These are phyloP conservation scores for Sphaerostilbella broomeana DNA, from an alignment of 2,329 filamentous ascomycete genomes.

Conservation along the genomic window DNA sequence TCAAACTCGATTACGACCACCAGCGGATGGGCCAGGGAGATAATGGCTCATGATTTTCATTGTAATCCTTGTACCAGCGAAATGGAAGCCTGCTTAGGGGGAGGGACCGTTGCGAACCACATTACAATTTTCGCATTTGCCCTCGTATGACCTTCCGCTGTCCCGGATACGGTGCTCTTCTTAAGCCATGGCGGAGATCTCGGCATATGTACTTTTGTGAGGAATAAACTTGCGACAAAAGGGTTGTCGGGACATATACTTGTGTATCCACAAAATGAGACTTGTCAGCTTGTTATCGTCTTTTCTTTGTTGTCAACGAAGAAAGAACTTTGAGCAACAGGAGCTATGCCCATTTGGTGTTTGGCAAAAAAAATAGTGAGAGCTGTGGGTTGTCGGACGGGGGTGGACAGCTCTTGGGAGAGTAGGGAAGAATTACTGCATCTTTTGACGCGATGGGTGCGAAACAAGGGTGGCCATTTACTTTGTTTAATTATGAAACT, in stretches of 20 bases:
- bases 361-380: constrained; percentile 8
- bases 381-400: constrained; percentile 11
- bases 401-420: constrained; percentile 14
- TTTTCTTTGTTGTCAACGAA: too few species aligned
- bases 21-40: constrained; percentile 32
- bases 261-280: constrained; percentile 27
- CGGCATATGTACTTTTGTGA: constrained; percentile 20
- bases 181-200: constrained; percentile 12
- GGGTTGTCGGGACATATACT: constrained; percentile 25
- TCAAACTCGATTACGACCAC: constrained; percentile 35
- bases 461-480: constrained; percentile 39
- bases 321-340: too few species aligned
- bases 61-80: constrained; percentile 27
- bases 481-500: constrained; percentile 47
- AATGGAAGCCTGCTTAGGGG: constrained; percentile 16
- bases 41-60: constrained; percentile 34
- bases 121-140: too few species aligned
- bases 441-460: constrained; percentile 25
- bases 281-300: too few species aligned
- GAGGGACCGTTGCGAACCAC: too few species aligned
- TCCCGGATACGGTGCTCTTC: constrained; percentile 12
- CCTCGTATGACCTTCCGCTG: constrained; percentile 11
- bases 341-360: too few species aligned
- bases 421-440: constrained; percentile 23
- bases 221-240: constrained; percentile 19